These are phyloP conservation scores for Elsinoe australis DNA, from an alignment of 2,329 filamentous ascomycete species.

Conservation along the genomic window DNA sequence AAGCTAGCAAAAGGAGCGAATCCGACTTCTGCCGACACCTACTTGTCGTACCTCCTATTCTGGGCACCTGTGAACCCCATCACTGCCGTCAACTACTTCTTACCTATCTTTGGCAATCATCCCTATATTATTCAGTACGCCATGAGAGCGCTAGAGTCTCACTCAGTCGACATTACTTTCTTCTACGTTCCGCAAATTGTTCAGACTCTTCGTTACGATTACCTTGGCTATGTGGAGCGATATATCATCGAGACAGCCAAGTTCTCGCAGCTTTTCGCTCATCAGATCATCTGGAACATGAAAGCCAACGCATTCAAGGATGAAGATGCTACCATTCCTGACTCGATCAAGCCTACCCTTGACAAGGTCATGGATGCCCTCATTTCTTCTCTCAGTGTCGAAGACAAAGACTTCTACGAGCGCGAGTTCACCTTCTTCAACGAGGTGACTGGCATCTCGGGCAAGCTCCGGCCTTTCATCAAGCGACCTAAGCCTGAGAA, in stretches of 20 bases:
- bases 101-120: conserved; percentile 84
- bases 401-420: conserved; percentile 81
- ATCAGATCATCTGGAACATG: conserved; percentile 99
- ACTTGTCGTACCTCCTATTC: conserved; percentile 68
- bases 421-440: conserved; percentile 97
- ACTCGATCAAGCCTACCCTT: conserved; percentile 85
- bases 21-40: conserved; percentile 19
- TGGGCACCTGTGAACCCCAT: conserved; percentile 91
- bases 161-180: conserved; percentile 94
- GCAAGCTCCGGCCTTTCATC: conserved; percentile 88
- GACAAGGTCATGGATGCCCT: conserved; percentile 83
- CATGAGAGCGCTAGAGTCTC: conserved; percentile 87
- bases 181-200: conserved; percentile 99
- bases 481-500: conserved; percentile 91
- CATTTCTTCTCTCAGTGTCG: conserved; percentile 68
- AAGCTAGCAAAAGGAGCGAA: conserved; percentile 11
- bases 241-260: conserved; percentile 97
- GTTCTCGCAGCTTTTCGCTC: conserved; percentile 95
- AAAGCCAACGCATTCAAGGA: conserved; percentile 98
- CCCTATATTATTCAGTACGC: conserved; percentile 94
- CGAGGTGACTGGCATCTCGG: conserved; percentile 90
- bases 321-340: conserved; percentile 83
- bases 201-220: conserved; percentile 87
- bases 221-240: conserved; percentile 85
- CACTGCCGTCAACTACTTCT: conserved; percentile 85